Base-by-base conservation (phyloP, 1,139 yeast species). In the Wickerhamiella infanticola region DNA sequence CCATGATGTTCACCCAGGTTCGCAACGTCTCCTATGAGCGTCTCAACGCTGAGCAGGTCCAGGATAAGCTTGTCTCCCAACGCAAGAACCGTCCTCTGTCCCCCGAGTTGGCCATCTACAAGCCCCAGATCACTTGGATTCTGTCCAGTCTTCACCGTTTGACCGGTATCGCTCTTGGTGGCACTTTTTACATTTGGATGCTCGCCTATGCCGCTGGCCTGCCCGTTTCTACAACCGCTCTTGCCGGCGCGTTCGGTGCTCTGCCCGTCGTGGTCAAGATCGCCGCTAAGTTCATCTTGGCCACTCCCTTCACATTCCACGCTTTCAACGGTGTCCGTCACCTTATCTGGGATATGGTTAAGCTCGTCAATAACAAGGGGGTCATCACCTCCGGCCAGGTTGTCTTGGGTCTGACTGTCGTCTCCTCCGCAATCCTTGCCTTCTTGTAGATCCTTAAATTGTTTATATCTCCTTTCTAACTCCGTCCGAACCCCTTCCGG, bases 311-410 rank as follows among this genome's bases (percentile, higher is more conserved):
- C 65, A 82, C 82, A 41, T 86, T 74, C 79, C 98, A 90, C 65
- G 62, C 73, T 44, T 75, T 72, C 63, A 86, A 88, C 64, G 96
- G 97, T 58, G 53, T 88, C 52, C 83, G 98, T 74, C 98, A 90
- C 65, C 69, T 88, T 67, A 61, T 84, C 48, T 90, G 97, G 97
- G 97, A 90, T 64, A 63, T 77, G 47, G 94, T 94, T 61, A 71
- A 68, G 56, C 84, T 81, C 64, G 74, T 88, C 63, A 73, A 86
- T 52, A 59, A 83, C 55, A 75, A 79, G 62, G 96, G 94, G 56
- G 96, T 93, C 51, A 82, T 82, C 75, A 76, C 82, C 68, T 86
- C 96, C 42, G 97, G 96, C 53, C 85, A 85, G 65, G 68, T 75
- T 45, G 95, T 86, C 29, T 64, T 86, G 52, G 96, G 79, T 36